A percentile compares a stretch with the other conserved stretches of the same genome.
These are phyloP conservation scores for Candida ortonii DNA, from an alignment of 805 yeast species.

Conservation along the genomic window DNA sequence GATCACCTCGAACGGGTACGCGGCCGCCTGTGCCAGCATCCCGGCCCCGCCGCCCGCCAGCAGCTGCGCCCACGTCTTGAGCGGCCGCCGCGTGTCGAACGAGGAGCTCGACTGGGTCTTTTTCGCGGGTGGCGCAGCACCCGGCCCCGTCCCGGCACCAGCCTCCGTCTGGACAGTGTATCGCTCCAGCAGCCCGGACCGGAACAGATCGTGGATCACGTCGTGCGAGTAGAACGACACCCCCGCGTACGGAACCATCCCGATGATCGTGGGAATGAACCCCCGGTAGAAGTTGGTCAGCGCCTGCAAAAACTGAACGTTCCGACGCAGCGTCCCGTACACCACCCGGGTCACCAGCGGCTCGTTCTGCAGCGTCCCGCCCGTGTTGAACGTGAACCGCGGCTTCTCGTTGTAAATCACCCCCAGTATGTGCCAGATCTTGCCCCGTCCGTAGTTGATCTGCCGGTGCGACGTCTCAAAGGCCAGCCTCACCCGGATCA, in stretches of 20 bases:
- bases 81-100: slow-evolving; percentile 55
- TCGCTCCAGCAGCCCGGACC: slow-evolving; percentile 53
- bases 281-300: slow-evolving; percentile 85
- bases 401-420: slow-evolving; percentile 35
- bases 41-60: slow-evolving; percentile 97
- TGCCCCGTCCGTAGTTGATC: slow-evolving; percentile 30
- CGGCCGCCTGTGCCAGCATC: slow-evolving; percentile 90
- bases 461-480: slow-evolving; percentile 60
- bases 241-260: slow-evolving; percentile 98
- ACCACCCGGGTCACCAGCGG: slow-evolving; percentile 28
- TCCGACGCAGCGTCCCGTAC: slow-evolving; percentile 31
- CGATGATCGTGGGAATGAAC: slow-evolving; percentile 87
- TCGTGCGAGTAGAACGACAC: slow-evolving; percentile 96
- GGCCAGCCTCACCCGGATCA: slow-evolving; percentile 87
- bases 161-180: slow-evolving; percentile 43
- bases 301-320: slow-evolving; percentile 35
- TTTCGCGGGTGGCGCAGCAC: slow-evolving; percentile 1
- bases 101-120: slow-evolving; percentile 34
- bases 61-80: slow-evolving; percentile 88
- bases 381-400: slow-evolving; percentile 27
- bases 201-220: slow-evolving; percentile 77
- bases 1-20: slow-evolving; percentile 94
- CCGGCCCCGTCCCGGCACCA: slow-evolving; percentile 10
- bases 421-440: slow-evolving; percentile 29
- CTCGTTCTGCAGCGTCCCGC: slow-evolving; percentile 30